These are phyloP conservation scores for Dryadomyces sulphureus DNA, from an alignment of 2,329 filamentous ascomycete species.

Conservation along the genomic window DNA sequence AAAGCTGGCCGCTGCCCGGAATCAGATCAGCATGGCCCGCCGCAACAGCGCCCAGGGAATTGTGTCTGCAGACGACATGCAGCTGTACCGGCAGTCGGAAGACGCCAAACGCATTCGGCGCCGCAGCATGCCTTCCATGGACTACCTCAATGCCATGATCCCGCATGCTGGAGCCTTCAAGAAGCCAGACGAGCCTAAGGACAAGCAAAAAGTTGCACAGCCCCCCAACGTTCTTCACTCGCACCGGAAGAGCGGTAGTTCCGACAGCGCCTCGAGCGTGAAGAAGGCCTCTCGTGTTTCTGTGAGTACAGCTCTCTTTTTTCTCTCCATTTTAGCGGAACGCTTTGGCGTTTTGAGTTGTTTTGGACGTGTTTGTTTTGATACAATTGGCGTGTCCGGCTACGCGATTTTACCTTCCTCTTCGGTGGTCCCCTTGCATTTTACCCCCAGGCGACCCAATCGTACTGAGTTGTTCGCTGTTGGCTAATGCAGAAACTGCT, in stretches of 20 bases:
- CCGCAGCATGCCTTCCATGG: constrained; percentile 62
- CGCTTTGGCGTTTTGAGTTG: background rate
- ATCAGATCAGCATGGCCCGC: constrained; percentile 23
- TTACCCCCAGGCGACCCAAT: background rate
- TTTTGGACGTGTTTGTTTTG: background rate
- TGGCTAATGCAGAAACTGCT: constrained; percentile 27
- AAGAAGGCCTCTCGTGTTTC: constrained; percentile 47
- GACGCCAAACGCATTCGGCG: constrained; percentile 64
- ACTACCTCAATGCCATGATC: constrained; percentile 23
- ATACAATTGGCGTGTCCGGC: no score
- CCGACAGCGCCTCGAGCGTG: constrained; percentile 47
- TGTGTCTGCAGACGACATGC: constrained; percentile 30
- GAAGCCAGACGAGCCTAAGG: constrained; percentile 19
- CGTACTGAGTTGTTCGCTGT: constrained; percentile 3
- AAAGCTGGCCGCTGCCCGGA: constrained; percentile 17
- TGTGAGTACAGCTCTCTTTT: constrained; percentile 35
- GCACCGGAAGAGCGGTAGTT: constrained; percentile 39
- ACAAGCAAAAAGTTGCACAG: constrained; percentile 19
- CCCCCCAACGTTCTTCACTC: background rate
- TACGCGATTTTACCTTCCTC: constrained; percentile 8
- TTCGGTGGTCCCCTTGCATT: constrained; percentile 4
- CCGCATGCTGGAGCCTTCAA: constrained; percentile 21
- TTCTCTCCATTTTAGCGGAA: constrained; percentile 8
- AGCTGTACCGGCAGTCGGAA: constrained; percentile 46
- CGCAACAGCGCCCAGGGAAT: constrained; percentile 37